These are phyloP conservation scores for Ajuga chamaepitys DNA, from an alignment of 257 asterid genomes.

Conservation along the genomic window DNA sequence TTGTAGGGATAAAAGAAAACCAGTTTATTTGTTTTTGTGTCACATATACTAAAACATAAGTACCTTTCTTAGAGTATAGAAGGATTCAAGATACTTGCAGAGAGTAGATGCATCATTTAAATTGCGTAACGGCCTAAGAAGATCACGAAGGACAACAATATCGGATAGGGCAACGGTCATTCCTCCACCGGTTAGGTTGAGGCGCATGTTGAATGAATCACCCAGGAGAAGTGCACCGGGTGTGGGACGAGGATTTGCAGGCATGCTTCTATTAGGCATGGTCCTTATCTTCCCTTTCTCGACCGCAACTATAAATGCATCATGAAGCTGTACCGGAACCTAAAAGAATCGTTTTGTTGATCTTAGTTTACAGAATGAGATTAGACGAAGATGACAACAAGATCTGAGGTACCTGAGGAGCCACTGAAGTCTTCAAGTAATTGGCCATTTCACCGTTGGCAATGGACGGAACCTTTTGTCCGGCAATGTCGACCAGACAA, in stretches of 20 bases:
- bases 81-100: conserved; percentile 50
- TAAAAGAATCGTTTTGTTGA: conserved; percentile 1
- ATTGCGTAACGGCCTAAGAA: conserved; percentile 43
- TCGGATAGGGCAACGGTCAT: conserved; percentile 66
- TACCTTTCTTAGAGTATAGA: conserved; percentile 62
- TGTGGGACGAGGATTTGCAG: conserved; percentile 50
- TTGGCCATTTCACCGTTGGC: conserved; percentile 57
- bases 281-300: conserved; percentile 52
- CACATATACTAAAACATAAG: neutral
- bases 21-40: no score
- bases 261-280: conserved; percentile 67
- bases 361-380: conserved; percentile 4
- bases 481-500: conserved; percentile 58
- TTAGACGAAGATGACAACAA: neutral
- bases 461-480: conserved; percentile 55
- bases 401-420: conserved; percentile 45
- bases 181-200: conserved; percentile 70
- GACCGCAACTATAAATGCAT: conserved; percentile 39
- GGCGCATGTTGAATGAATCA: conserved; percentile 70
- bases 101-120: conserved; percentile 33
- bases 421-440: conserved; percentile 45
- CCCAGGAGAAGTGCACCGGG: conserved; percentile 66
- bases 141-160: conserved; percentile 52
- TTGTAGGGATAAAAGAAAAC: no score
- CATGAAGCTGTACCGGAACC: conserved; percentile 43